phyloP scores from a whole-genome alignment of 345 rosid species.

The Ricinus communis region DNA sequence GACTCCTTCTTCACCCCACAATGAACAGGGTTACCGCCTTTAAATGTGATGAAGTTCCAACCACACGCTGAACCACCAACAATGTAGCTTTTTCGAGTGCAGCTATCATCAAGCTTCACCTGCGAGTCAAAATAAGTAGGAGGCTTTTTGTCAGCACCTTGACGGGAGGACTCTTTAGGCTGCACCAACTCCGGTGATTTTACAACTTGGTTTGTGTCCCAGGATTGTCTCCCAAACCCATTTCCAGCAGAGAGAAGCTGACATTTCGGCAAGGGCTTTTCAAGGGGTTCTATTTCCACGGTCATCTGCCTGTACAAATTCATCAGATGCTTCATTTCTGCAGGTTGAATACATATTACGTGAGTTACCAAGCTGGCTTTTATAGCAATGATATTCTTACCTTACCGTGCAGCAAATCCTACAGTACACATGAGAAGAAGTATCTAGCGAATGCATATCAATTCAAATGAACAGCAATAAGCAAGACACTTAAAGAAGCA shows the following conservation, averaged over 20 bases:
- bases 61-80: constrained; percentile 31
- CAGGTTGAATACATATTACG: not conserved
- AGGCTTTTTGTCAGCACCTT: constrained; percentile 14
- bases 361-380: not conserved
- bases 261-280: not conserved
- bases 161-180: not conserved
- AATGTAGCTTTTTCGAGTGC: constrained; percentile 22
- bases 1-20: constrained; percentile 29
- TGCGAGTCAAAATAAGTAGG: constrained; percentile 2
- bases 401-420: not conserved
- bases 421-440: no score
- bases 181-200: not conserved
- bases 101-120: not conserved
- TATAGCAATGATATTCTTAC: not conserved
- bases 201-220: not conserved
- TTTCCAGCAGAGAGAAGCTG: constrained; percentile 5
- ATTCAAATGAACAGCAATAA: not conserved
- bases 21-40: constrained; percentile 26
- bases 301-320: constrained; percentile 26
- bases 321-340: constrained; percentile 32
- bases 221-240: constrained; percentile 5
- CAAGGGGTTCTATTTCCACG: constrained; percentile 1
- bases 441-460: not conserved
- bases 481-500: not conserved
- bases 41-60: constrained; percentile 37